phyloP scores from a whole-genome alignment of 805 yeast genomes.

The Yarrowia hollandica region DNA sequence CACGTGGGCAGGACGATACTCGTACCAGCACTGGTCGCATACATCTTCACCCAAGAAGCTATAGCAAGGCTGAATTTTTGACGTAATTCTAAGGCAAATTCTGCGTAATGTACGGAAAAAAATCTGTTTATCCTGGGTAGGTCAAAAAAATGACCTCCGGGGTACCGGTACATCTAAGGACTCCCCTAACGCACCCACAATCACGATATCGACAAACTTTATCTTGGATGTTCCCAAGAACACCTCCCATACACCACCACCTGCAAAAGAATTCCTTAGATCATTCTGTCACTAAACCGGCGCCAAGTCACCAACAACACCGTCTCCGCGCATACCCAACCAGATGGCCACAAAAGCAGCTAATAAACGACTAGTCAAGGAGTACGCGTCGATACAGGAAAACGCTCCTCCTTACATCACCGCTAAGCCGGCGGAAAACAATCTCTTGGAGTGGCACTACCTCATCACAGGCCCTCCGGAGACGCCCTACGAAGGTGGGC shows the following conservation, averaged over 20 bases:
- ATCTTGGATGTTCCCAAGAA: neutral
- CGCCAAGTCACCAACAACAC: neutral
- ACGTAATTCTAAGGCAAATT: too few species aligned
- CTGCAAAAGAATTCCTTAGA: neutral
- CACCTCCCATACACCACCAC: conserved; percentile 3
- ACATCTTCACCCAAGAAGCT: too few species aligned
- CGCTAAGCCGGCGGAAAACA: conserved; percentile 84
- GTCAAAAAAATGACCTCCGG: too few species aligned
- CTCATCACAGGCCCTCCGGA: conserved; percentile 88
- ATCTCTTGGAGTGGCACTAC: conserved; percentile 92
- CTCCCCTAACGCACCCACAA: conserved; percentile 15
- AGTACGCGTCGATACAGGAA: conserved; percentile 71
- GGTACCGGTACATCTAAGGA: neutral
- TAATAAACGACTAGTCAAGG: conserved; percentile 59
- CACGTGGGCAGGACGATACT: too few species aligned
- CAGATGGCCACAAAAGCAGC: conserved; percentile 42
- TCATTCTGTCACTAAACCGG: neutral
- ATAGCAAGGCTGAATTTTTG: too few species aligned
- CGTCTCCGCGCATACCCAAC: neutral
- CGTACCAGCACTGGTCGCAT: too few species aligned
- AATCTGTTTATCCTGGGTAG: too few species aligned
- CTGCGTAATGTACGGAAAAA: too few species aligned
- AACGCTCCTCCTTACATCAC: conserved; percentile 82
- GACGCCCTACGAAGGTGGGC: conserved; percentile 83
- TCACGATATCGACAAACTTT: conserved; percentile 9